Evolutionary conservation across 768 basidiomycete genomes (phyloP), one percentile per base, ranked within the genome.

Genomic region (Boletus tomentosulus): DNA sequence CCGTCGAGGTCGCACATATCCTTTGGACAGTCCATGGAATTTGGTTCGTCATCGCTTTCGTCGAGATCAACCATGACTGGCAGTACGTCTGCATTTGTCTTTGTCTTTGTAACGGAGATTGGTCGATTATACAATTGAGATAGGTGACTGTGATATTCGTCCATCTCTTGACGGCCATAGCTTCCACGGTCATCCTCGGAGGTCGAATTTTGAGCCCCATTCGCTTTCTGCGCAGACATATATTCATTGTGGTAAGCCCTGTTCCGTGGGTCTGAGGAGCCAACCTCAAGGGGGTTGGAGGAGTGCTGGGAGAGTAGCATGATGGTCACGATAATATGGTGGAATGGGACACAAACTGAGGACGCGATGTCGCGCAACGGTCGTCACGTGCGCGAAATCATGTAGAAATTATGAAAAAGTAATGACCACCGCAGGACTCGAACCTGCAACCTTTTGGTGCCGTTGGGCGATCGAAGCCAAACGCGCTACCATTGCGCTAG

Each of bases 401-500:
- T 19, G 15, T 15, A 3, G 1, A 42, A 48, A 42, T 12, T 3
- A 1, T 13, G 24, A 37, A 46, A 64, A 69, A 72, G 50, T 48
- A 57, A 66, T 87, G 87, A 88, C 83, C 84, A 86, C 86, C 84
- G 86, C 88, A 89, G 88, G 88, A 87, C 86, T 90, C 87, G 88
- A 90, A 90, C 89, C 88, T 90, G 87, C 88, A 90, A 85, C 88
- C 89, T 89, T 86, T 88, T 89, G 88, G 87, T 90, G 58, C 75
- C 82, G 72, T 74, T 72, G 59, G 76, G 83, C 84, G 63, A 80
- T 87, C 86, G 87, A 89, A 89, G 87, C 87, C 87, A 89, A 87
- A 89, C 86, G 87, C 87, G 87, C 87, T 89, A 88, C 87, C 87
- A 89, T 89, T 89, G 87, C 85, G 87, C 87, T 75, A 89, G 85